phyloP scores from a whole-genome alignment of 768 basidiomycete genomes.

The Tulasnella sp. region DNA sequence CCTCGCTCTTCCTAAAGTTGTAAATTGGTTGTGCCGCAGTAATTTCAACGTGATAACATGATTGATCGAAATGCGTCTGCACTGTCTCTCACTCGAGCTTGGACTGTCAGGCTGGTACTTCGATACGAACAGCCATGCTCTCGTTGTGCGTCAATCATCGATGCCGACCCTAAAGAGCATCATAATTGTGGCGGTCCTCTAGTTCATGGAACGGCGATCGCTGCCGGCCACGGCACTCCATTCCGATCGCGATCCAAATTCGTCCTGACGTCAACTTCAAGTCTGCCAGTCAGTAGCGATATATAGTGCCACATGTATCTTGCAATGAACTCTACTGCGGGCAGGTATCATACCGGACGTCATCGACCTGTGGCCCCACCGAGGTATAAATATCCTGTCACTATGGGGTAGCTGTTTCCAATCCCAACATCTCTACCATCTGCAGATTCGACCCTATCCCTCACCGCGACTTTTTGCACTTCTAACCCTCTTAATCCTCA shows the following conservation, averaged over 20 bases:
- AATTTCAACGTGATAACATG: not conserved
- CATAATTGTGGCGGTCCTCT: not conserved
- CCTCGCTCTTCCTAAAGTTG: not conserved
- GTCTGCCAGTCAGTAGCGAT: not conserved
- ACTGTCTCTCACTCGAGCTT: not conserved
- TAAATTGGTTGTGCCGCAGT: not conserved
- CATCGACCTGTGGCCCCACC: not conserved
- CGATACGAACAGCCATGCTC: not conserved
- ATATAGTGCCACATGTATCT: not conserved
- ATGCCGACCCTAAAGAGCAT: not conserved
- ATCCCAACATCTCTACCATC: too few species aligned
- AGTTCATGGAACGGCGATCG: not conserved
- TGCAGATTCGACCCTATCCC: not conserved
- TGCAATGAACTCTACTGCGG: not conserved
- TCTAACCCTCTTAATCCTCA: not conserved
- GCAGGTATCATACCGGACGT: not conserved
- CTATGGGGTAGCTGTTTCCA: too few species aligned
- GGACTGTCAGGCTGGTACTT: not conserved
- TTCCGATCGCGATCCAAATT: slow-evolving; percentile 2
- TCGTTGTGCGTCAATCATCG: not conserved
- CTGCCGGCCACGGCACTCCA: not conserved
- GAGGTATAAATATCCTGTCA: not conserved
- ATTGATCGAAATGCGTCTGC: not conserved
- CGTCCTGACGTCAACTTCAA: not conserved
- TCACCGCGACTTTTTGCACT: not conserved